These are phyloP conservation scores for Pyrus hybrid DNA, from an alignment of 331 rosid genomes.

Conservation along the genomic window DNA sequence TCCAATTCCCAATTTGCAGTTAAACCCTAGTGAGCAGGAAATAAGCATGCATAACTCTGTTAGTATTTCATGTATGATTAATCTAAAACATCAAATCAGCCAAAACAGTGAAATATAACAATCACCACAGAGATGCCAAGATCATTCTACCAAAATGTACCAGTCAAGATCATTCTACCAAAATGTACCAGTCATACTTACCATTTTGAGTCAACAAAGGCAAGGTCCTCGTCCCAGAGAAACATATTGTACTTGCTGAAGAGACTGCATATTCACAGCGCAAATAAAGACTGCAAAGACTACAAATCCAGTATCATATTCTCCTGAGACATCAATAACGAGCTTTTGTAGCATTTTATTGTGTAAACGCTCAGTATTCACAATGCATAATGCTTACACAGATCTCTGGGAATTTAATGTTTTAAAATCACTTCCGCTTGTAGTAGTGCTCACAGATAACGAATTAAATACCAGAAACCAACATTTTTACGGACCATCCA, in stretches of 20 bases:
- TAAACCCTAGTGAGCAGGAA: not conserved
- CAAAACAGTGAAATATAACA: not conserved
- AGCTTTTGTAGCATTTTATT: not conserved
- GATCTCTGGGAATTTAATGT: not conserved
- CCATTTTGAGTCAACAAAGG: constrained; percentile 33
- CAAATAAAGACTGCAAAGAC: not conserved
- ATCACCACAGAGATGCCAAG: not conserved
- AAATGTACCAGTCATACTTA: not conserved
- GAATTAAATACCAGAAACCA: not conserved
- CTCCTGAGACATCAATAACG: not conserved
- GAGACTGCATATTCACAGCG: not conserved
- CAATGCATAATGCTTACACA: not conserved
- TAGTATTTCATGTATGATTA: too few species aligned
- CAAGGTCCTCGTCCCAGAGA: constrained; percentile 38
- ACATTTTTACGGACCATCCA: not conserved
- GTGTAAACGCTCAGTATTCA: not conserved
- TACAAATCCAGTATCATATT: not conserved
- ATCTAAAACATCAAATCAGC: not conserved
- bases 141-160: not conserved
- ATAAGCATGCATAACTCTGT: not conserved
- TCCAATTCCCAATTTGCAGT: not conserved
- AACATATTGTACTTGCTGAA: constrained; percentile 16
- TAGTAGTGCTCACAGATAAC: not conserved
- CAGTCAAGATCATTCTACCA: not conserved
- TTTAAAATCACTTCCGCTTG: not conserved